Conservation (phyloP, 2,329 filamentous ascomycete genomes). For the Paraphoma sp. region DNA sequence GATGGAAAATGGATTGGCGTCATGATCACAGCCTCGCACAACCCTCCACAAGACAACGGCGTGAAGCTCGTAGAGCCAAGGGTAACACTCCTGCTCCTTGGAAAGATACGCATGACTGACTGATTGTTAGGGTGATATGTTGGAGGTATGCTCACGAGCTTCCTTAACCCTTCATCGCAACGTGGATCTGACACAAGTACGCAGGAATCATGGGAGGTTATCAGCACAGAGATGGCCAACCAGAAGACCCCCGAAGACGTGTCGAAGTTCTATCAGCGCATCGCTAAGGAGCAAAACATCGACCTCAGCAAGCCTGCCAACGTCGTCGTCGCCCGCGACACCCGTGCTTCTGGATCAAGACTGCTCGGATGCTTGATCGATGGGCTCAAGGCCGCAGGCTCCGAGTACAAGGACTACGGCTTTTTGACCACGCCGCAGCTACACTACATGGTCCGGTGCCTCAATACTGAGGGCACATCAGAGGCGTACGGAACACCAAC, state of each 20-base stretch:
- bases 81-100: slow-evolving; percentile 50
- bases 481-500: slow-evolving; percentile 88
- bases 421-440: slow-evolving; percentile 96
- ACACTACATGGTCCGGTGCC: slow-evolving; percentile 92
- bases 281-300: slow-evolving; percentile 67
- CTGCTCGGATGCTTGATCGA: slow-evolving; percentile 81
- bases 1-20: slow-evolving; percentile 91
- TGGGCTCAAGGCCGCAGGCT: slow-evolving; percentile 76
- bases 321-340: slow-evolving; percentile 91
- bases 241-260: slow-evolving; percentile 76
- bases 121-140: slow-evolving; percentile 80
- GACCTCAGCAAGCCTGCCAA: slow-evolving; percentile 72
- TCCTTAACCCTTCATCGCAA: neutral
- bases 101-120: slow-evolving; percentile 17
- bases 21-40: slow-evolving; percentile 73
- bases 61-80: slow-evolving; percentile 91
- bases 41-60: slow-evolving; percentile 69
- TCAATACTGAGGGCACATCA: slow-evolving; percentile 89
- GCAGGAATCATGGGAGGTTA: slow-evolving; percentile 82
- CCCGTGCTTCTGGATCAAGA: slow-evolving; percentile 85
- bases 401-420: slow-evolving; percentile 83
- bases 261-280: slow-evolving; percentile 74
- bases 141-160: slow-evolving; percentile 56
- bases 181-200: slow-evolving; percentile 19
- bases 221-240: slow-evolving; percentile 90